These are phyloP conservation scores for Madurella fahalii DNA, from an alignment of 2,329 filamentous ascomycete genomes.

Conservation along the genomic window DNA sequence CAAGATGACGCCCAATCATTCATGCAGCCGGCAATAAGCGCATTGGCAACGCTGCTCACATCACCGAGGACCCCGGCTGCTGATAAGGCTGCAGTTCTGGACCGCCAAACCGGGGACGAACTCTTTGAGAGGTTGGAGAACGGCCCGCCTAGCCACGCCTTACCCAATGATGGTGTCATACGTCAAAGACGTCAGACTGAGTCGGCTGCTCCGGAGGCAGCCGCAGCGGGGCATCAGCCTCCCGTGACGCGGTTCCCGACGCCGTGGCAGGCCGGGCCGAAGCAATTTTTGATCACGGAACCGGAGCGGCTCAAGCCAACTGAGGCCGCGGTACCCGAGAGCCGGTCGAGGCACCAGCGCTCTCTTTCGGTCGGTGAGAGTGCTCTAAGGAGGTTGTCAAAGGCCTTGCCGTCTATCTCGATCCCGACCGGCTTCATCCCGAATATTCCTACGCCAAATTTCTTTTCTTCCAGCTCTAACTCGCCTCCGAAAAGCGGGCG, in stretches of 20 bases:
- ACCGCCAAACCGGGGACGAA: conserved; percentile 33
- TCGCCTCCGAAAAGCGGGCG: conserved; percentile 28
- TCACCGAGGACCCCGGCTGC: conserved; percentile 51
- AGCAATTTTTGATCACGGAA: conserved; percentile 34
- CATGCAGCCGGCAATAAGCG: conserved; percentile 56
- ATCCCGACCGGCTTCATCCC: conserved; percentile 39
- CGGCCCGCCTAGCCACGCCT: not conserved
- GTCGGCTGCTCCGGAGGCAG: no score
- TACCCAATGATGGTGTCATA: not conserved
- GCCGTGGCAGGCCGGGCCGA: conserved; percentile 42
- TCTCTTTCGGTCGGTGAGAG: conserved; percentile 55
- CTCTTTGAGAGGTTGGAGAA: conserved; percentile 31
- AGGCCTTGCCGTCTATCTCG: conserved; percentile 53
- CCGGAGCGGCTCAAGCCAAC: conserved; percentile 31
- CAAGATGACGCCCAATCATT: conserved; percentile 57
- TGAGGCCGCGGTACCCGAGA: conserved; percentile 43
- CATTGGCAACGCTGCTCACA: conserved; percentile 52
- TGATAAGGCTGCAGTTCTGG: conserved; percentile 55
- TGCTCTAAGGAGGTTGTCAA: conserved; percentile 53
- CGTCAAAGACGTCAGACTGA: no score
- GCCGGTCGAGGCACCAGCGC: conserved; percentile 43
- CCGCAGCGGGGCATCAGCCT: conserved; percentile 10
- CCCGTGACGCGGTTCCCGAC: conserved; percentile 22
- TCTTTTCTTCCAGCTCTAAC: conserved; percentile 36
- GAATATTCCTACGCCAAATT: conserved; percentile 34